Conservation (phyloP, 176 grass and related monocot genomes). For the Alloteropsis semialata region DNA sequence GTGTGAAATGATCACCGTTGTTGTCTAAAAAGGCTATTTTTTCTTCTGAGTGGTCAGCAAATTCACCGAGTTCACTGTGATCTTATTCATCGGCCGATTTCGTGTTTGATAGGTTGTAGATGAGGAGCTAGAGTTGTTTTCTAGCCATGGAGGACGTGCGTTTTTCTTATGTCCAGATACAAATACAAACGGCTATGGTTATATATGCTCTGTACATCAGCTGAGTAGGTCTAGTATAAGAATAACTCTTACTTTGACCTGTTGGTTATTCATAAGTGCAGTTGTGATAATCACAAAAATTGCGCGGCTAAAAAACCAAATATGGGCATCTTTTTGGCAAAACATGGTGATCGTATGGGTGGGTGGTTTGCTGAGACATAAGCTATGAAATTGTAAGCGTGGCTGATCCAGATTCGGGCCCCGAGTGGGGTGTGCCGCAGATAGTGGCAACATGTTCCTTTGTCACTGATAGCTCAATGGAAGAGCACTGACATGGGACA, state of each 20-base stretch:
- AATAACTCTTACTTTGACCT: neutral
- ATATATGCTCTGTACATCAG: neutral
- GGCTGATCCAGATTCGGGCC: too few relatives aligned
- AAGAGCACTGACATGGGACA: too few relatives aligned
- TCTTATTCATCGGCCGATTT: neutral
- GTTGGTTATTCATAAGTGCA: neutral
- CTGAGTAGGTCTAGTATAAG: constrained; percentile 13
- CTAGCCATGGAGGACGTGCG: neutral
- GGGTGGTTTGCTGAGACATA: too few relatives aligned
- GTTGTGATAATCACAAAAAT: constrained; percentile 7
- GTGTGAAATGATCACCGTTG: neutral
- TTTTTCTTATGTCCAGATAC: neutral
- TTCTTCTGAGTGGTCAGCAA: neutral
- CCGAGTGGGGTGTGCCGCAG: too few relatives aligned
- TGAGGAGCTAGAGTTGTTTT: neutral
- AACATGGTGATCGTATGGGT: too few relatives aligned
- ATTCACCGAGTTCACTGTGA: neutral
- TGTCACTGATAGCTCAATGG: too few relatives aligned
- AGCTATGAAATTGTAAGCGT: too few relatives aligned
- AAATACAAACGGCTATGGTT: neutral
- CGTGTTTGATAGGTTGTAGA: constrained; percentile 30
- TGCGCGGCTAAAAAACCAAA: too few relatives aligned
- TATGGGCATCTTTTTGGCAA: too few relatives aligned
- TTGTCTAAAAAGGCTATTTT: neutral
- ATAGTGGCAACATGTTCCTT: too few relatives aligned